These are phyloP conservation scores for Choricystis sp. DNA, from an alignment of 139 green algal genomes.

Conservation along the genomic window DNA sequence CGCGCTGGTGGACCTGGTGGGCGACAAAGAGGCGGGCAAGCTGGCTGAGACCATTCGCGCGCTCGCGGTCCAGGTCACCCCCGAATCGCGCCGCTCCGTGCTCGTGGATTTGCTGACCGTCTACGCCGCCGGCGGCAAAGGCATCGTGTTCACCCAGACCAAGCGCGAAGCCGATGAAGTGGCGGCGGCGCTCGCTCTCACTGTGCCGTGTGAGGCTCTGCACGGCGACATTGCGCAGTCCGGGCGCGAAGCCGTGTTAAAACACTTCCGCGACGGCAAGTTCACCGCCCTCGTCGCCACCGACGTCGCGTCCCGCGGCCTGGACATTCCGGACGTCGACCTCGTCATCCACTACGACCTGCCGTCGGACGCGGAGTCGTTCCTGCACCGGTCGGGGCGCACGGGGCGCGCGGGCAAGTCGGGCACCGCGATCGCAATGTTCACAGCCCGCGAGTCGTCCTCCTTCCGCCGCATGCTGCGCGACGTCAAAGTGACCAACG, in stretches of 20 bases:
- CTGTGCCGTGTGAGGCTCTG: slow-evolving; percentile 33
- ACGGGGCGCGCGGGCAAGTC: slow-evolving; percentile 51
- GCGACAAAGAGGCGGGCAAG: slow-evolving; percentile 61
- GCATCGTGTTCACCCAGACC: slow-evolving; percentile 68
- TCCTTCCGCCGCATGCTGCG: slow-evolving; percentile 45
- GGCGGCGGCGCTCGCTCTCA: slow-evolving; percentile 21
- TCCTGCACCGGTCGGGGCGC: slow-evolving; percentile 39
- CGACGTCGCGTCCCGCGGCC: slow-evolving; percentile 88
- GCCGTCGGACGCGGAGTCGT: slow-evolving; percentile 25
- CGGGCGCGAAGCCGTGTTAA: slow-evolving; percentile 45
- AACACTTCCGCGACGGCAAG: slow-evolving; percentile 55
- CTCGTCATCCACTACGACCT: slow-evolving; percentile 44
- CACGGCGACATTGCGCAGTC: slow-evolving; percentile 48
- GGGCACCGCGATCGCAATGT: slow-evolving; percentile 73
- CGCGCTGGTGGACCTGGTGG: slow-evolving; percentile 83
- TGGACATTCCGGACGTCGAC: slow-evolving; percentile 76
- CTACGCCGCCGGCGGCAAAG: slow-evolving; percentile 53
- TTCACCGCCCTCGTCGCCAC: slow-evolving; percentile 77
- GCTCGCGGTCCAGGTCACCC: slow-evolving; percentile 25
- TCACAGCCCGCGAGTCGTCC: slow-evolving; percentile 38
- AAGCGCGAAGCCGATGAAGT: slow-evolving; percentile 80
- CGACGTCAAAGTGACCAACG: slow-evolving; percentile 25
- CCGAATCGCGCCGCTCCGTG: slow-evolving; percentile 23
- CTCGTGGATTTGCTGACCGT: slow-evolving; percentile 77
- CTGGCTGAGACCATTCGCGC: slow-evolving; percentile 49